Evolutionary conservation across 1,284 basidiomycete genomes (phyloP).

Genomic region (Boletellus dicymbophilus): DNA sequence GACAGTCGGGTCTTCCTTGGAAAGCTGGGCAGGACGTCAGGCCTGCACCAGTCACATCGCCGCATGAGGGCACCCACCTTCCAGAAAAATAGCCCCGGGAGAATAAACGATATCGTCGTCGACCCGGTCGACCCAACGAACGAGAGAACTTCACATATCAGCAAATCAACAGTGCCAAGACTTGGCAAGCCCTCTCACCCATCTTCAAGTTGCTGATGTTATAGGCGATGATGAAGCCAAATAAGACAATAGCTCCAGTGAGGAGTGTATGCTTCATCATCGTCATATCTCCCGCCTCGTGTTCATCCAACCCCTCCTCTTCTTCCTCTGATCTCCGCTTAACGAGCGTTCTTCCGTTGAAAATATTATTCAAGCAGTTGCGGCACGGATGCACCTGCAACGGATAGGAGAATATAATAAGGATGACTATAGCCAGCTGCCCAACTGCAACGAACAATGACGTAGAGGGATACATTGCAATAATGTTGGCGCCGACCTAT

Average conservation of each 20-base stretch:
- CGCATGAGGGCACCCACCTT: slow-evolving; percentile 49
- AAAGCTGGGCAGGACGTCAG: slow-evolving; percentile 54
- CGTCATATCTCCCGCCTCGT: slow-evolving; percentile 66
- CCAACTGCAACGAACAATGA: slow-evolving; percentile 92
- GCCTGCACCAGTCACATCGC: not conserved
- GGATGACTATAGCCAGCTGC: slow-evolving; percentile 89
- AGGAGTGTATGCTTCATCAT: slow-evolving; percentile 72
- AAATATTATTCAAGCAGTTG: slow-evolving; percentile 90
- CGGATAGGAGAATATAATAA: slow-evolving; percentile 92
- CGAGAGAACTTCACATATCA: slow-evolving; percentile 68
- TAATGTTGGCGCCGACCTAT: slow-evolving; percentile 88
- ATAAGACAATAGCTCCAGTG: slow-evolving; percentile 71
- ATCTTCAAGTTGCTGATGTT: slow-evolving; percentile 83
- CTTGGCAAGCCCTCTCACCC: slow-evolving; percentile 44
- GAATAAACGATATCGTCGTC: slow-evolving; percentile 96
- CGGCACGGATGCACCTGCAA: slow-evolving; percentile 94
- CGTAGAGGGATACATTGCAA: slow-evolving; percentile 95
- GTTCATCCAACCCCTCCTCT: slow-evolving; percentile 50
- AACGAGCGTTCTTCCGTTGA: slow-evolving; percentile 48
- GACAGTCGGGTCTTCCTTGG: slow-evolving; percentile 62
- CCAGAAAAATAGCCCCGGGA: slow-evolving; percentile 88
- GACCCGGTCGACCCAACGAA: slow-evolving; percentile 98
- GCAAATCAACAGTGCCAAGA: slow-evolving; percentile 16
- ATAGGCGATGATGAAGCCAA: slow-evolving; percentile 80
- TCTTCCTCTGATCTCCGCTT: slow-evolving; percentile 43